Evolutionary conservation across 495 filamentous ascomycete species (phyloP).

Genomic region (Penicillium waksmanii): DNA sequence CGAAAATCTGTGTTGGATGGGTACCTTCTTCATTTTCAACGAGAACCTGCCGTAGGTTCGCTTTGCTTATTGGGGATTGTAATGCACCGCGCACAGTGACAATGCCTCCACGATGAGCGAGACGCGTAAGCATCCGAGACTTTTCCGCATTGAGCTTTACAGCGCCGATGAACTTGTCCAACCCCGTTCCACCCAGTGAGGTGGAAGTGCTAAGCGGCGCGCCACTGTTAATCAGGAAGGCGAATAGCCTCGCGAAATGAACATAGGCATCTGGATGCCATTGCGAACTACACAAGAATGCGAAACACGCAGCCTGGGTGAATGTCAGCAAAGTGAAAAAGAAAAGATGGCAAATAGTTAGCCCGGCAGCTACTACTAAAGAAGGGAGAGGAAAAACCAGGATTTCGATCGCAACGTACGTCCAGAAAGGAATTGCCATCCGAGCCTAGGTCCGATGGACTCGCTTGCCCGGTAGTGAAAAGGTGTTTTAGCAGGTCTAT

Average conservation of each 20-base stretch:
- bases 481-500: slow-evolving; percentile 1
- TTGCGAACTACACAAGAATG: not conserved
- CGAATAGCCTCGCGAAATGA: not conserved
- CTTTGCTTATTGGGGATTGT: not conserved
- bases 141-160: not conserved
- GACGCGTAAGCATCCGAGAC: not conserved
- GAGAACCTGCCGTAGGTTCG: slow-evolving; percentile 7
- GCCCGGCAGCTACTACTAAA: not conserved
- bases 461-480: not conserved
- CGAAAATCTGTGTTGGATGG: not conserved
- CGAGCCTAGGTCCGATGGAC: not conserved
- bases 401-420: slow-evolving; percentile 1
- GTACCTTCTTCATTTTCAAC: slow-evolving; percentile 11
- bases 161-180: slow-evolving; percentile 3
- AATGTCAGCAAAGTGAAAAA: not conserved
- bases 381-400: not conserved
- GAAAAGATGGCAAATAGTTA: not conserved
- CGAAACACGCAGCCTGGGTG: not conserved
- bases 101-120: not conserved
- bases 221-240: slow-evolving; percentile 5
- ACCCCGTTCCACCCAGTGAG: not conserved
- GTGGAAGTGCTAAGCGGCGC: not conserved
- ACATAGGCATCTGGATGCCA: slow-evolving; percentile 6
- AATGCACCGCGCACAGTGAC: slow-evolving; percentile 3
- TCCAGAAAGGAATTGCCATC: slow-evolving; percentile 5